Conservation (phyloP, 73 alveolate genomes). For the Diophrys sp. region DNA sequence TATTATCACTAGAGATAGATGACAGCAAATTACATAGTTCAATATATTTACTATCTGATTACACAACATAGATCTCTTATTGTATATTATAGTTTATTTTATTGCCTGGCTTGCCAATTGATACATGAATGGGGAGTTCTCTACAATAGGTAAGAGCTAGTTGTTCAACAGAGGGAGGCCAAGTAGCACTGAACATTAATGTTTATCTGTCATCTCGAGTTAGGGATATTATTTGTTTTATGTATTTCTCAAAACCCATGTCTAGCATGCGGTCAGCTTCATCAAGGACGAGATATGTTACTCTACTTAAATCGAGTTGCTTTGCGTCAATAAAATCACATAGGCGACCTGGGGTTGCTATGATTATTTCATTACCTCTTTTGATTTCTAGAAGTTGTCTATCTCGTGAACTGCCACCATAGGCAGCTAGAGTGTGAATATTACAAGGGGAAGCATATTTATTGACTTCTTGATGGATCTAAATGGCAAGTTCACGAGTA, state of each 20-base stretch:
- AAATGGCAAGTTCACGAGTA: constrained; percentile 80
- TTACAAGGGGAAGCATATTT: constrained; percentile 50
- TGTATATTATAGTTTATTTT: constrained; percentile 41
- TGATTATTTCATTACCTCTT: constrained; percentile 89
- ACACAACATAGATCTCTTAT: constrained; percentile 52
- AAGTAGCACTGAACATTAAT: constrained; percentile 85
- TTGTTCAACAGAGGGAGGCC: constrained; percentile 75
- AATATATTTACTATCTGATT: constrained; percentile 48
- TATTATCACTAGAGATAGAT: constrained; percentile 44
- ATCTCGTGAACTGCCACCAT: constrained; percentile 92
- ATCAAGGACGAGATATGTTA: constrained; percentile 90
- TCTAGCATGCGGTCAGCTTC: constrained; percentile 98
- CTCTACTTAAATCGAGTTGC: constrained; percentile 68
- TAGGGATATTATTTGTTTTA: constrained; percentile 53
- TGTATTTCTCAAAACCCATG: constrained; percentile 85
- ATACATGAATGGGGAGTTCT: constrained; percentile 54
- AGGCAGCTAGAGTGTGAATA: constrained; percentile 73
- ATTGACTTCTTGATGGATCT: constrained; percentile 20
- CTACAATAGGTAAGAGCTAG: constrained; percentile 64
- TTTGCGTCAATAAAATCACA: constrained; percentile 74
- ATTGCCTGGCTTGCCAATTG: constrained; percentile 35
- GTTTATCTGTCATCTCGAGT: constrained; percentile 79
- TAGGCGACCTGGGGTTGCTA: constrained; percentile 97
- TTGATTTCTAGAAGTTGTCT: constrained; percentile 73
- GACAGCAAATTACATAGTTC: constrained; percentile 8